A percentile compares a stretch with the other conserved stretches of the same genome.
Evolutionary conservation across 768 basidiomycete species (phyloP).

Genomic region (Holtermanniella nyarrowii): DNA sequence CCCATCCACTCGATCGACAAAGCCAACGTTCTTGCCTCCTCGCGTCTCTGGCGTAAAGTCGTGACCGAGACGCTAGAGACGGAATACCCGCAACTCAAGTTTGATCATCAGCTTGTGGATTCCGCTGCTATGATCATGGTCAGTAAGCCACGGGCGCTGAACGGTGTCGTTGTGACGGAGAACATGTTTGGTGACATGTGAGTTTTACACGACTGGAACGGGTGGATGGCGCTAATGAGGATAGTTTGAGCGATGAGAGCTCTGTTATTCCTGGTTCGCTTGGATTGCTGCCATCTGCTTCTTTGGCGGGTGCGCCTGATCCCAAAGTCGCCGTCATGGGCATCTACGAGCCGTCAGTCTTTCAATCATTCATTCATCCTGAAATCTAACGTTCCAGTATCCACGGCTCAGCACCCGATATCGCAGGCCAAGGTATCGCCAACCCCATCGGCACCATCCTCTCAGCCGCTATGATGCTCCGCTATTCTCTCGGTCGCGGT

Average conservation of each 20-base stretch:
- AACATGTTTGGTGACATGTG: slow-evolving; percentile 97
- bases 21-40: slow-evolving; percentile 93
- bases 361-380: too few relatives aligned
- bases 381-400: slow-evolving; percentile 43
- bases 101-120: slow-evolving; percentile 90
- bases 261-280: slow-evolving; percentile 97
- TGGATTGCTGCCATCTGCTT: slow-evolving; percentile 90
- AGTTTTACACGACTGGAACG: slow-evolving; percentile 35
- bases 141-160: slow-evolving; percentile 75
- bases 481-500: slow-evolving; percentile 87
- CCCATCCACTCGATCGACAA: slow-evolving; percentile 92
- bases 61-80: slow-evolving; percentile 71
- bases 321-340: slow-evolving; percentile 66
- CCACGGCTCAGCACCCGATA: slow-evolving; percentile 89
- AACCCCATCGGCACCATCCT: slow-evolving; percentile 94
- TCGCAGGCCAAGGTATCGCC: slow-evolving; percentile 85
- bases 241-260: slow-evolving; percentile 85
- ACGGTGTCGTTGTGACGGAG: slow-evolving; percentile 89
- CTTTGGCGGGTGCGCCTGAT: slow-evolving; percentile 78
- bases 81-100: slow-evolving; percentile 77
- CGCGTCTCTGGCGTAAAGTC: slow-evolving; percentile 85
- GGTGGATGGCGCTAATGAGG: slow-evolving; percentile 1
- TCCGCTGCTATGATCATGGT: slow-evolving; percentile 95
- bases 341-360: slow-evolving; percentile 69
- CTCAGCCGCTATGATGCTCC: slow-evolving; percentile 80